Evolutionary conservation across 192 early-diverging fungal genomes (phyloP), one percentile per base, ranked within the genome.

Genomic region (Thoreauomyces humboldtii): DNA sequence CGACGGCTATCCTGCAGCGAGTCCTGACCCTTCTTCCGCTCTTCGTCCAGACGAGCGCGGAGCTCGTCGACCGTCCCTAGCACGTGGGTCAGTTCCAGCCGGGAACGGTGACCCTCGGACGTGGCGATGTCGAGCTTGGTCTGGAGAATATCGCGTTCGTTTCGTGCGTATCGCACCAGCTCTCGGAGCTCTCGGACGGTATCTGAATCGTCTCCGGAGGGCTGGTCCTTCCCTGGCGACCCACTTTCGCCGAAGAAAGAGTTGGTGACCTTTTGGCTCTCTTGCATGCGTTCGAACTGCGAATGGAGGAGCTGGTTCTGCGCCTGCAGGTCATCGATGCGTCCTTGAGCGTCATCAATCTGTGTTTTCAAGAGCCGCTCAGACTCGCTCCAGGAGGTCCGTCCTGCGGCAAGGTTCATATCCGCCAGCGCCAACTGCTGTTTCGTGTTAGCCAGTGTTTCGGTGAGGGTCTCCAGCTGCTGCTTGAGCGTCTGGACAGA

Each of bases 291-390:
- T 52, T 90, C 88, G 54, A 92, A 84, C 58, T 91, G 88, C 31
- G 82, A 73, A 58, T 89, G 81, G n/a, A 91, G 66, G 31, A 89
- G 73, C 36, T 81, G 75, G 73, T 92, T 92, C 67, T 92, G 91
- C 6, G 76, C 71, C 37, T 72, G 70, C 37, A 87, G 62, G 46
- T 86, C 88, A 0, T 78, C 61, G 14, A 78, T 75, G 0, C 83
- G 78, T 48, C 80, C 69, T 57, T 77, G 64, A 15, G 74, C 42
- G 44, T 81, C 73, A 0, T 64, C 61, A 25, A 84, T 59, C 46
- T 80, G 71, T 22, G 69, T 59, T 22, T 77, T 69, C 11, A 85
- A 52, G 37, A 76, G 73, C n/a, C 44, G 38, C 59, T 75, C 72
- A 37, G 75, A 63, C 5, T 55, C 41, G n/a, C 86, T 73, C 80